phyloP scores from a whole-genome alignment of 2,329 filamentous ascomycete genomes.

The Hyphodiscus sp. region DNA sequence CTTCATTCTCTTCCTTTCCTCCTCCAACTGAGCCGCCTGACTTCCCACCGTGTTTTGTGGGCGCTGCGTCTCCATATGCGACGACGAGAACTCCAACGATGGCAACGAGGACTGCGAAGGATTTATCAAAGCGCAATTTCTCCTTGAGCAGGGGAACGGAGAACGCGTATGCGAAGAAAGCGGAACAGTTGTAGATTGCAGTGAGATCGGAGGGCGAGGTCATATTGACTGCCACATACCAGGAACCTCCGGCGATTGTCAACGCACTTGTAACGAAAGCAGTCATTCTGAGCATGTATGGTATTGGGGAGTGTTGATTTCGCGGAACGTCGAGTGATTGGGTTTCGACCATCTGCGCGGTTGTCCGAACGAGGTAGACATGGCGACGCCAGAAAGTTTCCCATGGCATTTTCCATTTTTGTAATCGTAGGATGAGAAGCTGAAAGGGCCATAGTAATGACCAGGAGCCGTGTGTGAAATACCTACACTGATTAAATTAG shows the following conservation, averaged over 20 bases:
- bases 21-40: slow-evolving; percentile 47
- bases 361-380: slow-evolving; percentile 54
- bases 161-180: slow-evolving; percentile 97
- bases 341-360: slow-evolving; percentile 79
- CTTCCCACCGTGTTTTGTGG: slow-evolving; percentile 46
- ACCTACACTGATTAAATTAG: slow-evolving; percentile 35
- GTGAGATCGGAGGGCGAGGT: slow-evolving; percentile 92
- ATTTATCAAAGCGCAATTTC: slow-evolving; percentile 76
- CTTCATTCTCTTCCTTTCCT: slow-evolving; percentile 39
- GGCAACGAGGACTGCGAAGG: slow-evolving; percentile 77
- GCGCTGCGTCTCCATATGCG: slow-evolving; percentile 74
- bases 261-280: slow-evolving; percentile 77
- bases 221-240: slow-evolving; percentile 92
- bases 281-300: slow-evolving; percentile 74
- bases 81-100: slow-evolving; percentile 90
- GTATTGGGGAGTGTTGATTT: slow-evolving; percentile 46
- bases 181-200: slow-evolving; percentile 98
- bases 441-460: slow-evolving; percentile 80
- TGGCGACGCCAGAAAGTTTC: slow-evolving; percentile 76
- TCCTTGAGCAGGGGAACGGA: slow-evolving; percentile 86
- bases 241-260: slow-evolving; percentile 84
- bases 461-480: slow-evolving; percentile 95
- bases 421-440: slow-evolving; percentile 70
- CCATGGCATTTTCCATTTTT: slow-evolving; percentile 76
- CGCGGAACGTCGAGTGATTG: slow-evolving; percentile 63